Percentiles rank a stretch among this genome's conserved stretches.
Evolutionary conservation across 2,329 filamentous ascomycete genomes (phyloP).

Genomic region (Curvularia hawaiiensis): DNA sequence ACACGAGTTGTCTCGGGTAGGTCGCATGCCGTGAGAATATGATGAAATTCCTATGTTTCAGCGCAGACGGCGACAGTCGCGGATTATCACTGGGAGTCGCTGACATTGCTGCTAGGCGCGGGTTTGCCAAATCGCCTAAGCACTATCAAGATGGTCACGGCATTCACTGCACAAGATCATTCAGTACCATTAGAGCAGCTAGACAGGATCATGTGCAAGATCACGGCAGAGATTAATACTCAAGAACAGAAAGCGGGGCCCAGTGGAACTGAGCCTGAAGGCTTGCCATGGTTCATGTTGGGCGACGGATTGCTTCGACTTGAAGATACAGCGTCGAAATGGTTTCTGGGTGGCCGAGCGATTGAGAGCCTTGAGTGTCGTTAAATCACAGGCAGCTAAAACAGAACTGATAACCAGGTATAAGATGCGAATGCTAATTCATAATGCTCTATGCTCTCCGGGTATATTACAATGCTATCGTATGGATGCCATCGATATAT

Average conservation of each 20-base stretch:
- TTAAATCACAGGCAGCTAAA: conserved; percentile 10
- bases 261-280: conserved; percentile 11
- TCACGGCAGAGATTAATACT: conserved; percentile 18
- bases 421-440: not conserved
- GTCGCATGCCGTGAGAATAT: not conserved
- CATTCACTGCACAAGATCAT: conserved; percentile 18
- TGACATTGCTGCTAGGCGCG: conserved; percentile 10
- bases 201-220: conserved; percentile 24
- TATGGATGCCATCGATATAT: conserved; percentile 11
- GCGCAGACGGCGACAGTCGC: not conserved
- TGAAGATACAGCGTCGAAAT: conserved; percentile 28
- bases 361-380: conserved; percentile 46
- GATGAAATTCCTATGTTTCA: not conserved
- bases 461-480: conserved; percentile 24
- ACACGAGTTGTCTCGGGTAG: conserved; percentile 22
- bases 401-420: not conserved
- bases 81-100: not conserved
- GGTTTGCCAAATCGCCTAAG: conserved; percentile 19
- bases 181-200: conserved; percentile 24
- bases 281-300: conserved; percentile 35
- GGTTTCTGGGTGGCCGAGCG: conserved; percentile 41
- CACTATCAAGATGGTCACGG: conserved; percentile 25
- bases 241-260: conserved; percentile 21
- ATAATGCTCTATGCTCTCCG: conserved; percentile 11
- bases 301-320: conserved; percentile 42